Base-by-base conservation (phyloP, 176 grass and related monocot genomes). In the Areca catechu region DNA sequence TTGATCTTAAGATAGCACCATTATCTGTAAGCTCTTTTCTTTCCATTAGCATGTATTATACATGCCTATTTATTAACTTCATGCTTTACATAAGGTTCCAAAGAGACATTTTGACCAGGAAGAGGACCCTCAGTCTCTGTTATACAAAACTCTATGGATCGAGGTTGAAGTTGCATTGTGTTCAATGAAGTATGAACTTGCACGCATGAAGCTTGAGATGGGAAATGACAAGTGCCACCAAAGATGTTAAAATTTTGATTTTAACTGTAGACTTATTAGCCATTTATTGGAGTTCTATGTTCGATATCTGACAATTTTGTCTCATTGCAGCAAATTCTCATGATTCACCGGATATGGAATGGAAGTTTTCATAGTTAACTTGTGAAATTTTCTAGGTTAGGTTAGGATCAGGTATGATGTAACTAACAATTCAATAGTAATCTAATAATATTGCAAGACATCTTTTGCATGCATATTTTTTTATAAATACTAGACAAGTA, bases 141-240 rank as follows among this genome's bases (percentile, higher is more conserved):
- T 86, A 49, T 95, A 84, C 70, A 86, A 76, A 63, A 86, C 76
- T 28, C 64, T 86, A 49, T 95, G 86, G 90, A 60, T 95, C 75
- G 79, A 95, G 76, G 67, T 82, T 63, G 90, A 95, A 72, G 79
- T 78, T n/a, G n/a, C n/a, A n/a, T n/a, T n/a, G n/a, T n/a, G n/a
- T n/a, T n/a, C n/a, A n/a, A n/a, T n/a, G n/a, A n/a, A n/a, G n/a
- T n/a, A n/a, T n/a, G n/a, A n/a, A n/a, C n/a, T n/a, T n/a, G n/a
- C n/a, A n/a, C n/a, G n/a, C n/a, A n/a, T n/a, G n/a, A n/a, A n/a
- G n/a, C n/a, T n/a, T n/a, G n/a, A n/a, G n/a, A n/a, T n/a, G n/a
- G n/a, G n/a, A n/a, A n/a, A n/a, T n/a, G n/a, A n/a, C n/a, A n/a
- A n/a, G n/a, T n/a, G n/a, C n/a, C 51, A n/a, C 1, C 25, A 50